These are phyloP conservation scores for Onygenales sp. DNA, from an alignment of 2,329 filamentous ascomycete genomes.

Conservation along the genomic window DNA sequence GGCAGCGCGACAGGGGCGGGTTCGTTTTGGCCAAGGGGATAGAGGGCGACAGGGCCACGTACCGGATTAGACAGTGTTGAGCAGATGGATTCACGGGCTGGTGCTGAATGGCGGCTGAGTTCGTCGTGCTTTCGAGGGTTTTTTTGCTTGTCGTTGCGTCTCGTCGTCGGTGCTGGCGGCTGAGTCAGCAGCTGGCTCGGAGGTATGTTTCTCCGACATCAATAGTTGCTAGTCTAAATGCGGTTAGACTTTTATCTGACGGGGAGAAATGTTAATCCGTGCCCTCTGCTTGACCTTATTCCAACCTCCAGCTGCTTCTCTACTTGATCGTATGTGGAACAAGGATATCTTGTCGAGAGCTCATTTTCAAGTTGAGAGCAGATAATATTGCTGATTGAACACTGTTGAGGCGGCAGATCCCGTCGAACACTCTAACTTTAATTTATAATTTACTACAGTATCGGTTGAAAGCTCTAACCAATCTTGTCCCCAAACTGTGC, in stretches of 20 bases:
- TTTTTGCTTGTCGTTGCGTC: slow-evolving; percentile 1
- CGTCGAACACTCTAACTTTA: no score
- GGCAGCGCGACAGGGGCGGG: not conserved
- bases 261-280: not conserved
- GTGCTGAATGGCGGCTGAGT: slow-evolving; percentile 1
- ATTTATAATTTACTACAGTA: no score
- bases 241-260: not conserved
- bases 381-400: no score
- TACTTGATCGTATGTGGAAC: no score
- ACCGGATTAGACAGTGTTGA: not conserved
- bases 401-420: no score
- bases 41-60: not conserved
- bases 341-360: no score
- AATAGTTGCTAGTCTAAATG: not conserved
- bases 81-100: not conserved
- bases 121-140: not conserved
- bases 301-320: not conserved
- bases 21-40: not conserved
- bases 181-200: not conserved
- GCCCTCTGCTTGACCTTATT: not conserved
- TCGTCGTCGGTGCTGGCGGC: not conserved
- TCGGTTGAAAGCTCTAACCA: no score
- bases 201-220: not conserved
- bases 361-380: no score
- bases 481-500: no score